phyloP scores from a whole-genome alignment of 164 flowering plant species.

The Chimonanthus praecox region DNA sequence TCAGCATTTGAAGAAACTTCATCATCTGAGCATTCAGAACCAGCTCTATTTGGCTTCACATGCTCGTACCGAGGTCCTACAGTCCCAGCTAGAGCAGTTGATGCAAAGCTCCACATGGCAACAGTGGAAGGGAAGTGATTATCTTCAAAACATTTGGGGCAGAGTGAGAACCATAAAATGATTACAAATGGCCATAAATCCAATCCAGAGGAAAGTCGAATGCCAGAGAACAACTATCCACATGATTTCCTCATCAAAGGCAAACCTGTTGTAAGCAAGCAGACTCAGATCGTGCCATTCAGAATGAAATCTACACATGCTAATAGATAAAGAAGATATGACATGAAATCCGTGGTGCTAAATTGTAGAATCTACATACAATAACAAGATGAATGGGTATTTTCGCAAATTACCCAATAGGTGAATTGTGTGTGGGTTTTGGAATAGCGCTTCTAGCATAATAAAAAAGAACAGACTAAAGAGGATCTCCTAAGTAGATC shows the following conservation, averaged over 20 bases:
- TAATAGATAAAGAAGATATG: too few species aligned
- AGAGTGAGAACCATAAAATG: not conserved
- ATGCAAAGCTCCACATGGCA: constrained; percentile 75
- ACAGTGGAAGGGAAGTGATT: not conserved
- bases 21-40: constrained; percentile 71
- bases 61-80: constrained; percentile 29
- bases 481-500: too few species aligned
- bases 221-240: not conserved
- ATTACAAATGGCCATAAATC: not conserved
- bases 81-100: constrained; percentile 53
- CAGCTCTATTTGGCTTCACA: constrained; percentile 24
- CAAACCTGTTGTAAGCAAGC: constrained; percentile 6
- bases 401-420: too few species aligned
- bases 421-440: too few species aligned
- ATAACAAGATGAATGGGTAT: too few species aligned
- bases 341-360: too few species aligned
- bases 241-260: not conserved
- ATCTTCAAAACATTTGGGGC: not conserved
- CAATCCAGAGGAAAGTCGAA: not conserved
- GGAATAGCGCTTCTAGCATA: too few species aligned
- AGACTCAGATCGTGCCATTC: not conserved
- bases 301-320: not conserved
- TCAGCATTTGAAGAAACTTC: constrained; percentile 49
- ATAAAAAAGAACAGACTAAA: too few species aligned
- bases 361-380: too few species aligned